phyloP scores from a whole-genome alignment of 2,329 filamentous ascomycete genomes.

The Podosphaera fusca region DNA sequence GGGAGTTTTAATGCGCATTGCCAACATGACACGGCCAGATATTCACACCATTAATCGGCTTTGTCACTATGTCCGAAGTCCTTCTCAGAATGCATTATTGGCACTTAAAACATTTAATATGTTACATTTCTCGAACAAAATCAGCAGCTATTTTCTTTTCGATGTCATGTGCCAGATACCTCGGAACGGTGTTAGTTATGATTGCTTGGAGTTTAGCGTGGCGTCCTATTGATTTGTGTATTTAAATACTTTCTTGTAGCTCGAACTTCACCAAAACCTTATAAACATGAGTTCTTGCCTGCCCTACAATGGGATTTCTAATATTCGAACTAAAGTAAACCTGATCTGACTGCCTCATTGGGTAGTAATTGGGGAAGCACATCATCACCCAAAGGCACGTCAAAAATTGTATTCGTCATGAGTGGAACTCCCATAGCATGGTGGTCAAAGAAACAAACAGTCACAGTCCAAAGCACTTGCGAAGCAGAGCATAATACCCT shows the following conservation, averaged over 20 bases:
- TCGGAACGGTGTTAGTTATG: too few relatives aligned
- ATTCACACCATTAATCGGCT: neutral
- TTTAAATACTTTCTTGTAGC: too few relatives aligned
- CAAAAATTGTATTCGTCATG: neutral
- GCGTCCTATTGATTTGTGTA: too few relatives aligned
- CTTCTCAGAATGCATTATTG: neutral
- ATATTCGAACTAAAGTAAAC: neutral
- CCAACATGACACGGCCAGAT: neutral
- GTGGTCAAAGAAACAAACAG: neutral
- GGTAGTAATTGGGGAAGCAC: neutral
- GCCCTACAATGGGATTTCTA: too few relatives aligned
- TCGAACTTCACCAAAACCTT: too few relatives aligned
- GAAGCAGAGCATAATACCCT: too few relatives aligned
- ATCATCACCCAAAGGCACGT: neutral
- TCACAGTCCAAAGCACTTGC: neutral
- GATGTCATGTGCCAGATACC: too few relatives aligned
- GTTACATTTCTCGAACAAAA: neutral
- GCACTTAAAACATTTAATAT: neutral
- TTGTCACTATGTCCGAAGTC: neutral
- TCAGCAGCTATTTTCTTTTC: neutral
- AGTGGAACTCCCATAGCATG: neutral
- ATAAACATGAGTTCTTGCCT: too few relatives aligned
- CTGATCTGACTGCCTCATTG: neutral
- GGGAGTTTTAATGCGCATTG: neutral
- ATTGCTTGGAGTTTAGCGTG: too few relatives aligned